Percentiles rank a stretch among this genome's conserved stretches.
These are phyloP conservation scores for Aspergillus oerlinghausenensis DNA, from an alignment of 2,329 filamentous ascomycete species.

Conservation along the genomic window DNA sequence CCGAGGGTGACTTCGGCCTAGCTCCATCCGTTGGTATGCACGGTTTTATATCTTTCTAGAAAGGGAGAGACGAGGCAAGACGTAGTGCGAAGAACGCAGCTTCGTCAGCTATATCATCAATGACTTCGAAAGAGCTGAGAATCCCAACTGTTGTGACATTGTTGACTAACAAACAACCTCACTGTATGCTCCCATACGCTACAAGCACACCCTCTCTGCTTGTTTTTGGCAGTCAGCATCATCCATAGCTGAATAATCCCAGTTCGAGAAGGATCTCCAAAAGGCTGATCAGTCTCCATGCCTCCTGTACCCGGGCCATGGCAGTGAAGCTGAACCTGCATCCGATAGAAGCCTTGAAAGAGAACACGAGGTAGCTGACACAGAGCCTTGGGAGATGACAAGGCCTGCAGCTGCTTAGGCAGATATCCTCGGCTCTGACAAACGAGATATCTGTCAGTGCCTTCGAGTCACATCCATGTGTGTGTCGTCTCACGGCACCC, in stretches of 20 bases:
- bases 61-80: background rate
- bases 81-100: background rate
- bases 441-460: background rate
- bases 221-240: background rate
- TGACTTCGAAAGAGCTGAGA: background rate
- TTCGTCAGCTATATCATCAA: background rate
- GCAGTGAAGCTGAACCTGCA: background rate
- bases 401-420: background rate
- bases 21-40: background rate
- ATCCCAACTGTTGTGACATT: background rate
- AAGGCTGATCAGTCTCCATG: background rate
- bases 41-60: background rate
- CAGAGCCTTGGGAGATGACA: background rate
- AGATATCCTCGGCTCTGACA: background rate
- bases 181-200: background rate
- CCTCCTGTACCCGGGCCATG: background rate
- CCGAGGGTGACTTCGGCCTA: background rate
- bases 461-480: background rate
- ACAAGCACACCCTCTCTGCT: background rate
- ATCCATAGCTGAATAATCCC: background rate
- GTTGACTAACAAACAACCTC: background rate
- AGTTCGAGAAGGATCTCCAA: background rate
- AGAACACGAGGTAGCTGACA: background rate
- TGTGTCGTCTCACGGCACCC: background rate
- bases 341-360: background rate